Evolutionary conservation across 495 filamentous ascomycete genomes (phyloP).

Genomic region (Penicillium alfredii): DNA sequence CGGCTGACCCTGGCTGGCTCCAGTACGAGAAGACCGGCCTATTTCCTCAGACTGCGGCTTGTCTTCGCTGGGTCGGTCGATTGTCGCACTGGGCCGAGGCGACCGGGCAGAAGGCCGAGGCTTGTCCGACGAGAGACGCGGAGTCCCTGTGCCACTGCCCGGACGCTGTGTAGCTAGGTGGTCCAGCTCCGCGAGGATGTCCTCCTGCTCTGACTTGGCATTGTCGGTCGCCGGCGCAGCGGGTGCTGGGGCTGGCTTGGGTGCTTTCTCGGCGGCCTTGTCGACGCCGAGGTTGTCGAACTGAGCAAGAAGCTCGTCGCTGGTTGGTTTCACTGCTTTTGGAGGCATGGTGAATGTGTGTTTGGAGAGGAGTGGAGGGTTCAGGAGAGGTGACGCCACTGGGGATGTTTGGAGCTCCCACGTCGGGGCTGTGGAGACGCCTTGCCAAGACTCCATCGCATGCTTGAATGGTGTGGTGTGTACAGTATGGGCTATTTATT

Average conservation of each 20-base stretch:
- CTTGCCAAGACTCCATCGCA: too few relatives aligned
- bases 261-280: constrained; percentile 22
- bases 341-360: constrained; percentile 35
- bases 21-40: constrained; percentile 57
- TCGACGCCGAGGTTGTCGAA: constrained; percentile 67
- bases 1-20: constrained; percentile 42
- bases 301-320: constrained; percentile 77
- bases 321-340: constrained; percentile 54
- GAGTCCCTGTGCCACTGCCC: constrained; percentile 73
- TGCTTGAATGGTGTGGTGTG: too few relatives aligned
- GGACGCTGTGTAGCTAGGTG: constrained; percentile 64
- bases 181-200: constrained; percentile 82
- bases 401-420: constrained; percentile 23
- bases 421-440: constrained; percentile 17
- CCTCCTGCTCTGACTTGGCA: constrained; percentile 47
- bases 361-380: constrained; percentile 5
- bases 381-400: constrained; percentile 33
- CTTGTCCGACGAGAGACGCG: constrained; percentile 59
- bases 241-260: constrained; percentile 38
- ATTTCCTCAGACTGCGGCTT: constrained; percentile 72
- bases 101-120: constrained; percentile 43
- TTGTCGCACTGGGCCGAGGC: constrained; percentile 53
- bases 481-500: too few relatives aligned
- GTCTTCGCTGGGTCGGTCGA: constrained; percentile 57
- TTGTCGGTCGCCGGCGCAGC: constrained; percentile 23